These are phyloP conservation scores for Angomonas deanei DNA, from an alignment of 208 protist species.

Conservation along the genomic window DNA sequence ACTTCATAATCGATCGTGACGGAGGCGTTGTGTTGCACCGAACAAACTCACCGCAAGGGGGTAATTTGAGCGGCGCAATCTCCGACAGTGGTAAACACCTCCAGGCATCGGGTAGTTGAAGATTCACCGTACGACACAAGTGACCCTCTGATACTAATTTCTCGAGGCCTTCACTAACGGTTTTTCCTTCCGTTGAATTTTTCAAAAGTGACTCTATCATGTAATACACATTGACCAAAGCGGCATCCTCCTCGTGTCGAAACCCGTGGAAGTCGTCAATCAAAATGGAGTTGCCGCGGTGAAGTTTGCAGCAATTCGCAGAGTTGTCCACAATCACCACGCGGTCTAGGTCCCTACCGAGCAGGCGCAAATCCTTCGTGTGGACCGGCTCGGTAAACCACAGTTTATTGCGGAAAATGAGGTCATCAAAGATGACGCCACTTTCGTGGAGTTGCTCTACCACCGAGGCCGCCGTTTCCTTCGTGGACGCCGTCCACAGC, in stretches of 20 bases:
- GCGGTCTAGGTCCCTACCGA: slow-evolving; percentile 85
- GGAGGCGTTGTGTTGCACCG: slow-evolving; percentile 47
- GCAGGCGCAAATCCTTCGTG: slow-evolving; percentile 90
- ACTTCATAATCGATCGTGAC: slow-evolving; percentile 61
- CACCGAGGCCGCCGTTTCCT: slow-evolving; percentile 79
- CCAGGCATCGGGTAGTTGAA: slow-evolving; percentile 64
- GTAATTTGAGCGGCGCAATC: slow-evolving; percentile 77
- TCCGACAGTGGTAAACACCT: slow-evolving; percentile 55
- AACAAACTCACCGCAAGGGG: slow-evolving; percentile 67
- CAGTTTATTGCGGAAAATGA: slow-evolving; percentile 79
- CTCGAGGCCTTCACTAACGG: slow-evolving; percentile 44
- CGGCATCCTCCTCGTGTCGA: slow-evolving; percentile 49
- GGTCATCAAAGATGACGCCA: slow-evolving; percentile 80
- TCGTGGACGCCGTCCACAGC: slow-evolving; percentile 90
- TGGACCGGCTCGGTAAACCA: slow-evolving; percentile 91
- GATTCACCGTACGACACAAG: slow-evolving; percentile 51
- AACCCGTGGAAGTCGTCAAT: slow-evolving; percentile 85
- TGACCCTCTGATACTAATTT: slow-evolving; percentile 48
- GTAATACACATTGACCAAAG: slow-evolving; percentile 89
- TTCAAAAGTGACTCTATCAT: slow-evolving; percentile 69
- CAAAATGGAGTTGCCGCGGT: slow-evolving; percentile 78
- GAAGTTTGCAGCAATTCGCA: slow-evolving; percentile 87
- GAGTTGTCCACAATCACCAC: slow-evolving; percentile 91
- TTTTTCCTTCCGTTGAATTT: slow-evolving; percentile 19
- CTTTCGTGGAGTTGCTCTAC: slow-evolving; percentile 73